Percentiles rank a stretch among this genome's conserved stretches.
phyloP scores from a whole-genome alignment of 2,329 filamentous ascomycete species.

The Monilinia vaccinii-corymbosi region DNA sequence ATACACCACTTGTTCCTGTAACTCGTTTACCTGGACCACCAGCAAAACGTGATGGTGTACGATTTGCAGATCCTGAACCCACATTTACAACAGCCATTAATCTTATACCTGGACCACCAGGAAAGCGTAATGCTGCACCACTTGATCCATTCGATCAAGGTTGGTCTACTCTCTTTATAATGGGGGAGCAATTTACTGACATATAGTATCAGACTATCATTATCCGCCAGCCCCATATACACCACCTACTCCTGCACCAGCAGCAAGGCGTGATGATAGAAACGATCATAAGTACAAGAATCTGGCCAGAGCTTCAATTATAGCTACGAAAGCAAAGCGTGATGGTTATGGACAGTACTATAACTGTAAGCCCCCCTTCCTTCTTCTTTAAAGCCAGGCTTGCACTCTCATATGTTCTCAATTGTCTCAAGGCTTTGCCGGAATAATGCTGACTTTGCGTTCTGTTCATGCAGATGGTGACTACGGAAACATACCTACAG shows the following conservation, averaged over 20 bases:
- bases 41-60: too few species aligned
- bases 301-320: too few species aligned
- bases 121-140: background rate
- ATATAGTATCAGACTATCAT: background rate
- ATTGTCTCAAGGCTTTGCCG: background rate
- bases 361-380: background rate
- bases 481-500: background rate
- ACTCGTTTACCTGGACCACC: too few species aligned
- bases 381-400: background rate
- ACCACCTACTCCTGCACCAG: background rate
- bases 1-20: too few species aligned
- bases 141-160: conserved; percentile 2
- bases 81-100: too few species aligned
- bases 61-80: too few species aligned
- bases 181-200: background rate
- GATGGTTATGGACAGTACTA: conserved; percentile 3
- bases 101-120: too few species aligned
- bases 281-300: too few species aligned
- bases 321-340: too few species aligned
- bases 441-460: background rate
- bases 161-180: background rate
- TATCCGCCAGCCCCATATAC: too few species aligned
- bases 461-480: background rate
- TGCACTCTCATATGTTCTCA: background rate
- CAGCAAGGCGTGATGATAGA: too few species aligned